A percentile compares a stretch with the other conserved stretches of the same genome.
Conservation (phyloP, 2,329 filamentous ascomycete genomes). For the Thermochaetoides dissita region DNA sequence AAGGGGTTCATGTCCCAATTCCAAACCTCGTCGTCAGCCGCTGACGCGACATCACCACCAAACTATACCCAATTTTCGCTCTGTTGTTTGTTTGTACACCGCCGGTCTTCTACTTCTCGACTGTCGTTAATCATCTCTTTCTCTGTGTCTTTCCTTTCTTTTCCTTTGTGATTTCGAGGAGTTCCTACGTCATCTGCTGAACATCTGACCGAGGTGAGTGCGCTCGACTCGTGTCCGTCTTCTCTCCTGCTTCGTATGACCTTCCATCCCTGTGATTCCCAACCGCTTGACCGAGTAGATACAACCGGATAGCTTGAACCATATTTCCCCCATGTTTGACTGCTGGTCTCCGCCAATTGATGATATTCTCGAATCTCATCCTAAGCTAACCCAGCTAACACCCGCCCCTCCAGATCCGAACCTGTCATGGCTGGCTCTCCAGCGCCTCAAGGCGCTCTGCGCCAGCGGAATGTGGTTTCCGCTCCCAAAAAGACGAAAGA, state of each 20-base stretch:
- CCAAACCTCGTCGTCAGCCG: too few relatives aligned
- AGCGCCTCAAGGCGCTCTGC: constrained; percentile 43
- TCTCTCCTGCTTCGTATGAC: neutral
- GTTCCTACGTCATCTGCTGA: too few relatives aligned
- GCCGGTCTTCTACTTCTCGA: constrained; percentile 7
- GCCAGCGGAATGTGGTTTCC: constrained; percentile 45
- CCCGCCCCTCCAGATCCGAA: neutral
- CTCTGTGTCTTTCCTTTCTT: constrained; percentile 2
- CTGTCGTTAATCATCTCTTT: constrained; percentile 12
- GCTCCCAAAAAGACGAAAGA: constrained; percentile 29
- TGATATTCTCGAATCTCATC: neutral
- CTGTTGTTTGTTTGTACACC: neutral
- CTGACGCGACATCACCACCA: too few relatives aligned
- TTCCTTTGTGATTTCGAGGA: neutral
- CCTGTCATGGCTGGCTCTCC: constrained; percentile 31
- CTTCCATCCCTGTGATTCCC: too few relatives aligned
- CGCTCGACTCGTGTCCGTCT: neutral
- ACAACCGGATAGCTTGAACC: too few relatives aligned
- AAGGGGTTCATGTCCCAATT: constrained; percentile 1
- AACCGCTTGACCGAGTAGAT: too few relatives aligned
- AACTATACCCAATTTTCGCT: neutral
- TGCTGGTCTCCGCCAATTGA: too few relatives aligned
- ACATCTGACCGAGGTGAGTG: constrained; percentile 4
- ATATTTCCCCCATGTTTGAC: too few relatives aligned
- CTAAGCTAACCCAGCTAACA: neutral